Evolutionary conservation across 2,329 filamentous ascomycete species (phyloP), one percentile per base, ranked within the genome.

Genomic region (Aureobasidium lini): DNA sequence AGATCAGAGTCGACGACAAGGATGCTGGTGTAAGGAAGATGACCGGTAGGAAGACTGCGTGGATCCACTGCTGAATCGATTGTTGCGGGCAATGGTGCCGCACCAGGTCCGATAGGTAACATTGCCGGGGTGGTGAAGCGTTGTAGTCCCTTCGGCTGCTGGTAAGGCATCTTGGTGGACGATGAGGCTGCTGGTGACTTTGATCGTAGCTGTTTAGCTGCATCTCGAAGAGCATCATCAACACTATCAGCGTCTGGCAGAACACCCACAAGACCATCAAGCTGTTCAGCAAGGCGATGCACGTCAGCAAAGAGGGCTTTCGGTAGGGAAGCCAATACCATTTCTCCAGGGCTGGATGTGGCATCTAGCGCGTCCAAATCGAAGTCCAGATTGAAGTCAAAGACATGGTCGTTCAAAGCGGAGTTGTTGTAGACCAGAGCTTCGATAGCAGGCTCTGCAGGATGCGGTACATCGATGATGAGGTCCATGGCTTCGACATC

Each of bases 401-500:
- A 60, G 36, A 57, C 42, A 9, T 57, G 54, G 8, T 57, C 34
- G 34, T 8, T 31, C 42, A 57, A n/a, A 6, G 43, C 18, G 18
- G 54, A 32, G 13, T 47, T 47, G 15, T 47, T 53, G 9, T 46
- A 43, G 6, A 32, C 10, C 4, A 28, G 18, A 18, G 18, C 13
- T n/a, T 52, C 47, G 9, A 11, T 6, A 1, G 18, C 15, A 15
- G 49, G 10, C 16, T 43, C 49, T 5, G 46, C 44, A 7, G 60
- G 48, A 40, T 52, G 31, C 11, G 62, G 63, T 57, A 71, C 72
- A 65, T 89, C 85, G 57, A 94, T 72, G 61, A 92, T 80, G 42
- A 96, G 73, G 65, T 95, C 89, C 53, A 95, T 77, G 63, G 86
- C 81, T 59, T 88, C 79, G 4, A 83, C 73, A 67, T 96, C 89